Percentiles rank a stretch among this genome's conserved stretches.
phyloP scores from a whole-genome alignment of 495 filamentous ascomycete species.

The Annulohypoxylon nitens region DNA sequence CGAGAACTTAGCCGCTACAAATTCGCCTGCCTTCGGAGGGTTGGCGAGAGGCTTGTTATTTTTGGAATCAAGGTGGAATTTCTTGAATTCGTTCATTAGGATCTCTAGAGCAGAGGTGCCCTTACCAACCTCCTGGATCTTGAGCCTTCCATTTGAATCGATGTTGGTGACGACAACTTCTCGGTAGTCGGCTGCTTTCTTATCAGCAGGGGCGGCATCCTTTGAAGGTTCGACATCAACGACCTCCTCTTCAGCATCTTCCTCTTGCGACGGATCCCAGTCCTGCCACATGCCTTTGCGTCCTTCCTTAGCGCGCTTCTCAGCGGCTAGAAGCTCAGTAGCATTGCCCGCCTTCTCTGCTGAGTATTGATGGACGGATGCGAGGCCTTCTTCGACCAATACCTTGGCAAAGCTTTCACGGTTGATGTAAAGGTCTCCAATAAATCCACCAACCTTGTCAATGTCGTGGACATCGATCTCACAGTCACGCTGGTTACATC shows the following conservation, averaged over 20 bases:
- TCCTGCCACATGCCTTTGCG: slow-evolving; percentile 92
- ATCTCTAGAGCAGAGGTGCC: slow-evolving; percentile 84
- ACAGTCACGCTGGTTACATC: slow-evolving; percentile 93
- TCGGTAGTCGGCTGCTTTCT: slow-evolving; percentile 85
- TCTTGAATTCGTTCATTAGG: slow-evolving; percentile 88
- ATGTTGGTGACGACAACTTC: slow-evolving; percentile 92
- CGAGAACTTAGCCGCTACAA: slow-evolving; percentile 88
- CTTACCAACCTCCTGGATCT: slow-evolving; percentile 87
- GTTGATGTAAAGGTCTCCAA: slow-evolving; percentile 92
- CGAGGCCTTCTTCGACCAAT: slow-evolving; percentile 93
- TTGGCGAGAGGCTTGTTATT: slow-evolving; percentile 78
- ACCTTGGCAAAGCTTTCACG: slow-evolving; percentile 96
- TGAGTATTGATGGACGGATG: slow-evolving; percentile 91
- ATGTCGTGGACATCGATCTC: slow-evolving; percentile 96
- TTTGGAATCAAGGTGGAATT: slow-evolving; percentile 81
- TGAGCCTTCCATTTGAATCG: slow-evolving; percentile 79
- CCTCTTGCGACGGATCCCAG: slow-evolving; percentile 89
- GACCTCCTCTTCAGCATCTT: slow-evolving; percentile 66
- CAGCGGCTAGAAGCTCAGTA: slow-evolving; percentile 86
- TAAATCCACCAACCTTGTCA: slow-evolving; percentile 97
- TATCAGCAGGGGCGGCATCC: slow-evolving; percentile 61
- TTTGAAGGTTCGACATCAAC: slow-evolving; percentile 63
- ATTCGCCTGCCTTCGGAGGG: slow-evolving; percentile 90
- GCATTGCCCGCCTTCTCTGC: slow-evolving; percentile 94
- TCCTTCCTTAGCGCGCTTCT: slow-evolving; percentile 87